Evolutionary conservation across 176 grass and related monocot species (phyloP), one percentile per base, ranked within the genome.

Genomic region (Carex parvula): DNA sequence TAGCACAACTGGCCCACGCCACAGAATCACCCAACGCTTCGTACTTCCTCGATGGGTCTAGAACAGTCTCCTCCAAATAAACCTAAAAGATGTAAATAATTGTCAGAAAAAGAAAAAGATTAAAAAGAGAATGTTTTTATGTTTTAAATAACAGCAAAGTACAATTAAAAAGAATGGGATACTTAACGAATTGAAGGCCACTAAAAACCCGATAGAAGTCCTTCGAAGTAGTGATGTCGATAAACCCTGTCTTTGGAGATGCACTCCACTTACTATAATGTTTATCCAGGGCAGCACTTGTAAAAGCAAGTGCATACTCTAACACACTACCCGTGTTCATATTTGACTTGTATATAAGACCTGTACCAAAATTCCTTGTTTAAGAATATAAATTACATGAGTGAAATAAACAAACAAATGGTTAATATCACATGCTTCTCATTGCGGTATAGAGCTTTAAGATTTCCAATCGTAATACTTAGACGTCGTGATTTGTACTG

Each of bases 261-360:
- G 95, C 92, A 63, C 95, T 98, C 95, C 95, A 98, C 92, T 98
- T 98, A 74, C 84, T 98, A 82, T 98, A 98, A 71, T 98, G 88
- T 89, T 91, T 98, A 88, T 98, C 95, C 76, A 98, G 81, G 53
- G 92, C 92, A 60, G 95, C 95, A 90, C 92, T 98, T 56, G 91
- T 91, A 86, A 98, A 98, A 92, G 95, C 95, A 89, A 98, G 91
- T 72, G 91, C 89, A 89, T 98, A 98, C 88, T 98, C 95, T 29
- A 98, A 75, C 73, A 98, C 92, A 66, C 92, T 98, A 81, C 92
- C 95, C 54, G 91, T 80, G 52, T 90, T 98, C 62, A 95, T 76
- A 81, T 91, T 95, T 60, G 92, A 87, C 84, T 95, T 98, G 70
- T 98, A 98, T 17, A 98, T 71, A 41, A 98, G 84, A 91, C 91